Evolutionary conservation across 768 basidiomycete genomes (phyloP).

Genomic region (Boletus edulis): DNA sequence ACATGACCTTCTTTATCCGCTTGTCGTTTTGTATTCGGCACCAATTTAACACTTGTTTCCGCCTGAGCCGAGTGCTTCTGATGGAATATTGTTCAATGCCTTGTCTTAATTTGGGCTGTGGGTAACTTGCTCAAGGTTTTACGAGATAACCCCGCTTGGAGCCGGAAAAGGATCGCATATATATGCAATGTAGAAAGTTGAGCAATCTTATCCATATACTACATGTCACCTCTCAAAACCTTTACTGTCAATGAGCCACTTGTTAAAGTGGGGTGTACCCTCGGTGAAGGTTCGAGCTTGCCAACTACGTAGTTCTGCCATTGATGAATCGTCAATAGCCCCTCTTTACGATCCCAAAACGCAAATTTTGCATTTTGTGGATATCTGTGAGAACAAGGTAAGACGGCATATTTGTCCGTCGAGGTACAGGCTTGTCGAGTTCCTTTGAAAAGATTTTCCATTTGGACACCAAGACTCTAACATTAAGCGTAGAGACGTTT

Average conservation of each 20-base stretch:
- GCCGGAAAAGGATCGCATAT: slow-evolving; percentile 6
- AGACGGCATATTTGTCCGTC: neutral
- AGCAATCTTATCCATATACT: neutral
- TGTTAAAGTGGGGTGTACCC: slow-evolving; percentile 49
- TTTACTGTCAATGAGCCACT: slow-evolving; percentile 38
- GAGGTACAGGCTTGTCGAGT: neutral
- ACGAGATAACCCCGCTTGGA: slow-evolving; percentile 9
- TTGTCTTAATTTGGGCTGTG: neutral
- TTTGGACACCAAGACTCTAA: slow-evolving; percentile 40
- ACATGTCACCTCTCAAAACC: slow-evolving; percentile 16
- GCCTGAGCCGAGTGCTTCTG: neutral
- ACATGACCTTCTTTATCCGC: slow-evolving; percentile 6
- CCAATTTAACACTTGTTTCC: slow-evolving; percentile 16
- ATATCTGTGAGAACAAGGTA: slow-evolving; percentile 40
- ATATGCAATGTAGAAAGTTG: neutral
- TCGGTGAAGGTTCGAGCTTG: slow-evolving; percentile 56
- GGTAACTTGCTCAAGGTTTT: slow-evolving; percentile 7
- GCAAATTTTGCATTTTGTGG: slow-evolving; percentile 62
- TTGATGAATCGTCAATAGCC: slow-evolving; percentile 34
- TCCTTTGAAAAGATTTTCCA: slow-evolving; percentile 19
- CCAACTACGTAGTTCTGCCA: neutral
- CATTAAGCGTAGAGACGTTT: slow-evolving; percentile 47
- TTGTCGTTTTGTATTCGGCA: slow-evolving; percentile 18
- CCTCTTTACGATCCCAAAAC: slow-evolving; percentile 60
- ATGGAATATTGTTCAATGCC: neutral